Percentiles rank a stretch among this genome's conserved stretches.
phyloP scores from a whole-genome alignment of 2,329 filamentous ascomycete species.

The Sphaerostilbella broomeana region DNA sequence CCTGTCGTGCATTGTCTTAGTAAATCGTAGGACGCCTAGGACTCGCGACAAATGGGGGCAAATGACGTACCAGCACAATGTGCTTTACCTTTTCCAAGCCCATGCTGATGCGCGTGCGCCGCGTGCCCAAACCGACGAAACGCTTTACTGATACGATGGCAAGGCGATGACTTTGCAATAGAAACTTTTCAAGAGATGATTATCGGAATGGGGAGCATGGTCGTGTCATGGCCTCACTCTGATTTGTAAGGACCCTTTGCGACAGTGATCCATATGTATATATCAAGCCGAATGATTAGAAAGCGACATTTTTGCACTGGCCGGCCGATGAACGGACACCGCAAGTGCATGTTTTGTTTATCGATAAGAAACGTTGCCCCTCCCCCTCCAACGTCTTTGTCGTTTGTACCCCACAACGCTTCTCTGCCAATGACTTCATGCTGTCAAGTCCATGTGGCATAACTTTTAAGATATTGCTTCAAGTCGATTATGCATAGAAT shows the following conservation, averaged over 20 bases:
- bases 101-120: slow-evolving; percentile 20
- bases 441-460: too few species aligned
- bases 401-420: too few species aligned
- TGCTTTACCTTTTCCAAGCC: slow-evolving; percentile 58
- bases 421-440: too few species aligned
- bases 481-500: too few species aligned
- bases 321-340: slow-evolving; percentile 11
- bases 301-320: slow-evolving; percentile 7
- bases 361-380: not conserved
- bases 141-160: not conserved
- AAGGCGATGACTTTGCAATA: not conserved
- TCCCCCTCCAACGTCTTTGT: not conserved
- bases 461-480: too few species aligned
- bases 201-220: too few species aligned
- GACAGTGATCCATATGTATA: too few species aligned
- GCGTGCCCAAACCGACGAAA: not conserved
- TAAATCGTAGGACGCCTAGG: too few species aligned
- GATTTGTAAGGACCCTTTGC: slow-evolving; percentile 16
- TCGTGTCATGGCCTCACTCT: not conserved
- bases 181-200: not conserved
- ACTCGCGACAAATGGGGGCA: too few species aligned
- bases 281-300: slow-evolving; percentile 14
- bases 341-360: too few species aligned
- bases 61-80: slow-evolving; percentile 59
- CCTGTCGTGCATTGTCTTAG: too few species aligned